Percentiles rank a stretch among this genome's conserved stretches.
Conservation (phyloP, 352 stramenopile genomes). For the Pythium rhizo-oryzae region DNA sequence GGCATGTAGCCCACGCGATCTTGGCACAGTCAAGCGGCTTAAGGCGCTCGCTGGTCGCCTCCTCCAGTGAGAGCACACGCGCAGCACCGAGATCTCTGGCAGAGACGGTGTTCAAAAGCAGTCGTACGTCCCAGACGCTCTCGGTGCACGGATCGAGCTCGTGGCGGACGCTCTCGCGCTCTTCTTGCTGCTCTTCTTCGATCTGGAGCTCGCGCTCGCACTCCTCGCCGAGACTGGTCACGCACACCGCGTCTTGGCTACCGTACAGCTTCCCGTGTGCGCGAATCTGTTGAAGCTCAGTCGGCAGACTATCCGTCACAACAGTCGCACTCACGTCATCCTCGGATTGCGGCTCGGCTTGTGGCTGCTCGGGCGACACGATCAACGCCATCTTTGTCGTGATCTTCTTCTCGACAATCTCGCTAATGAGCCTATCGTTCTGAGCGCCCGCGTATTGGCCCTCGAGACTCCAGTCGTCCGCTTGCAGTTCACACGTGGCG, state of each 20-base stretch:
- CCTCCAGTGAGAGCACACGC: neutral
- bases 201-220: slow-evolving; percentile 60
- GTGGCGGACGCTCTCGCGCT: slow-evolving; percentile 11
- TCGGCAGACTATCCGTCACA: neutral
- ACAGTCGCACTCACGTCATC: neutral
- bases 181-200: slow-evolving; percentile 42
- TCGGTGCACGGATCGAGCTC: slow-evolving; percentile 30
- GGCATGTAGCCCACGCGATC: slow-evolving; percentile 28
- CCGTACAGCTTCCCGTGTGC: slow-evolving; percentile 26
- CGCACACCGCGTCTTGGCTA: slow-evolving; percentile 39
- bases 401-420: slow-evolving; percentile 29
- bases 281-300: slow-evolving; percentile 22
- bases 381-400: neutral
- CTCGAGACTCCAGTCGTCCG: slow-evolving; percentile 36
- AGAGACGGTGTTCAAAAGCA: neutral
- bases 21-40: slow-evolving; percentile 2
- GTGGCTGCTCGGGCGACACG: neutral
- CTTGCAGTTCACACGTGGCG: neutral
- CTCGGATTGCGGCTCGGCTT: neutral
- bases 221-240: slow-evolving; percentile 45
- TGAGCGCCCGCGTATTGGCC: slow-evolving; percentile 38
- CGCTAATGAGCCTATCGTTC: slow-evolving; percentile 25
- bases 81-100: neutral
- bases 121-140: slow-evolving; percentile 24
- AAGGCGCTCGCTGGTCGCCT: neutral